A percentile compares a stretch with the other conserved stretches of the same genome.
These are phyloP conservation scores for Firmiana major DNA, from an alignment of 345 rosid genomes.

Conservation along the genomic window DNA sequence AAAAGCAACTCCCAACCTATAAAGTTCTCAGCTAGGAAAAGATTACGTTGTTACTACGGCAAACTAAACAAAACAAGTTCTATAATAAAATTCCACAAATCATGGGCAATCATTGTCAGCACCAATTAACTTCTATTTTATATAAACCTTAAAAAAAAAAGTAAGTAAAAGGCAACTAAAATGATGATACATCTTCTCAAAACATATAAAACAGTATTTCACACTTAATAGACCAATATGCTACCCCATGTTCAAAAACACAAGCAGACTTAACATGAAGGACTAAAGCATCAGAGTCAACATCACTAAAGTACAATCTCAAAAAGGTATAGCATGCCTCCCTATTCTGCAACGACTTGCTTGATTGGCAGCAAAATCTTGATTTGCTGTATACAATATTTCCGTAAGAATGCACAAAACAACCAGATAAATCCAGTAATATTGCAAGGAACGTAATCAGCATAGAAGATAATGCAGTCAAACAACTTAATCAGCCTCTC, in stretches of 20 bases:
- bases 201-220: background rate
- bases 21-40: background rate
- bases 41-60: background rate
- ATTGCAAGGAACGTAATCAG: background rate
- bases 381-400: background rate
- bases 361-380: background rate
- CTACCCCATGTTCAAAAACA: background rate
- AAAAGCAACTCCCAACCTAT: background rate
- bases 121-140: background rate
- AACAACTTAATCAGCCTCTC: background rate
- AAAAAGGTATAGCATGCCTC: background rate
- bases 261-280: background rate
- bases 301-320: background rate
- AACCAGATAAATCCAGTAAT: background rate
- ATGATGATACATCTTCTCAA: background rate
- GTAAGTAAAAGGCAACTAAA: too few relatives aligned
- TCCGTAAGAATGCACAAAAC: background rate
- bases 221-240: background rate
- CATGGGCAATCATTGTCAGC: background rate
- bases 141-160: background rate
- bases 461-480: background rate
- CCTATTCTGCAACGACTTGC: background rate
- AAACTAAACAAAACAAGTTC: conserved; percentile 1
- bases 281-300: background rate
- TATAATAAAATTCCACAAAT: background rate